phyloP scores from a whole-genome alignment of 441 rosid species.

The Theobroma grandiflorum region DNA sequence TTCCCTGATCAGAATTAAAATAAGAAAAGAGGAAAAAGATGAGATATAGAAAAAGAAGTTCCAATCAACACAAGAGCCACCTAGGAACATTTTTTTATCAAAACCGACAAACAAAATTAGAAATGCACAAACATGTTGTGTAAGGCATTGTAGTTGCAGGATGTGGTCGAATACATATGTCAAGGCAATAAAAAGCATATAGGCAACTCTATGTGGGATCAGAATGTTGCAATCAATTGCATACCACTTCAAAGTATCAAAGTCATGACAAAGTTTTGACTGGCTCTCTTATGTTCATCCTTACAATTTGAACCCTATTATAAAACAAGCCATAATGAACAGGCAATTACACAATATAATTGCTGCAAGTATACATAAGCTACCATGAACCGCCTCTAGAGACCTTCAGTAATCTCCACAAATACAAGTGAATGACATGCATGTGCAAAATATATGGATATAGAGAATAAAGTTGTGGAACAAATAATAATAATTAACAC shows the following conservation, averaged over 20 bases:
- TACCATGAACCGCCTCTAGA: background rate
- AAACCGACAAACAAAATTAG: background rate
- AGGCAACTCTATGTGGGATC: conserved; percentile 1
- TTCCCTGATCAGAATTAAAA: conserved; percentile 45
- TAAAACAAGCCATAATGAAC: background rate
- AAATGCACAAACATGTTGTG: background rate
- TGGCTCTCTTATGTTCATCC: background rate
- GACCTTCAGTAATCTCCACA: background rate
- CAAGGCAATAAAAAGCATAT: background rate
- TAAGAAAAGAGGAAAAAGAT: background rate
- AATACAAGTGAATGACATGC: background rate
- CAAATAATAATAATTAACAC: background rate
- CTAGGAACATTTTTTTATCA: background rate
- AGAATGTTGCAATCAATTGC: background rate
- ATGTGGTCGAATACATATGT: background rate
- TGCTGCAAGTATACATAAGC: background rate
- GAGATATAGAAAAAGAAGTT: background rate
- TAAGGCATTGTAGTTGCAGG: background rate
- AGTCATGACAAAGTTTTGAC: background rate
- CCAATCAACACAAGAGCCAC: background rate
- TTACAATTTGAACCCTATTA: background rate
- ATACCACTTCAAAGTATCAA: background rate
- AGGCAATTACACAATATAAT: background rate
- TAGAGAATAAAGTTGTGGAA: background rate
- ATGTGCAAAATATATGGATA: background rate